A percentile compares a stretch with the other conserved stretches of the same genome.
Evolutionary conservation across 495 filamentous ascomycete genomes (phyloP).

Genomic region (Penicillium crystallinum): DNA sequence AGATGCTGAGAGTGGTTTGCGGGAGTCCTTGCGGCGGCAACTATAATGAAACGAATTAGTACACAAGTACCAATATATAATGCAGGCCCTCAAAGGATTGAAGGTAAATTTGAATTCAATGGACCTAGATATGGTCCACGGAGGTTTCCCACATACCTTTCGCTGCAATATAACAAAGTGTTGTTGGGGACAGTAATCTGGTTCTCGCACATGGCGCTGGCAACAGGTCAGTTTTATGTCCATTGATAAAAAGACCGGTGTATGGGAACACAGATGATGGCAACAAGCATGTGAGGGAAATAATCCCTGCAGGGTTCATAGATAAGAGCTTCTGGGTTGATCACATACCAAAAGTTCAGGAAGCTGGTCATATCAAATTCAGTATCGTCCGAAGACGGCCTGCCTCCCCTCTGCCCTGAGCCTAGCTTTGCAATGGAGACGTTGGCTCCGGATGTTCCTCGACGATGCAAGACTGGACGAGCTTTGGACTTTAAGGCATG

Average conservation of each 20-base stretch:
- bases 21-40: conserved; percentile 50
- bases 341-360: conserved; percentile 59
- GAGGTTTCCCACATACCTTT: conserved; percentile 39
- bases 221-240: conserved; percentile 23
- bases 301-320: conserved; percentile 15
- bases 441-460: conserved; percentile 31
- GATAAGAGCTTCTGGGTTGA: conserved; percentile 14
- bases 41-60: conserved; percentile 24
- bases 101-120: conserved; percentile 6
- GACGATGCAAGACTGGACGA: conserved; percentile 34
- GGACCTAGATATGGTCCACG: not conserved
- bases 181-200: conserved; percentile 63
- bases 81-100: conserved; percentile 4
- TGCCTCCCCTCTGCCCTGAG: conserved; percentile 25
- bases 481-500: conserved; percentile 31
- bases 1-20: conserved; percentile 44
- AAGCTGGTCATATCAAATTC: conserved; percentile 56
- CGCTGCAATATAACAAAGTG: conserved; percentile 54
- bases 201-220: conserved; percentile 59
- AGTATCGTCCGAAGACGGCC: conserved; percentile 37
- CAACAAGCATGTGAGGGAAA: conserved; percentile 23
- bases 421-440: conserved; percentile 39
- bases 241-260: conserved; percentile 9
- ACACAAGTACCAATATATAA: conserved; percentile 4
- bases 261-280: conserved; percentile 11